These are phyloP conservation scores for Entophlyctis helioformis DNA, from an alignment of 192 early-diverging fungal species.

Conservation along the genomic window DNA sequence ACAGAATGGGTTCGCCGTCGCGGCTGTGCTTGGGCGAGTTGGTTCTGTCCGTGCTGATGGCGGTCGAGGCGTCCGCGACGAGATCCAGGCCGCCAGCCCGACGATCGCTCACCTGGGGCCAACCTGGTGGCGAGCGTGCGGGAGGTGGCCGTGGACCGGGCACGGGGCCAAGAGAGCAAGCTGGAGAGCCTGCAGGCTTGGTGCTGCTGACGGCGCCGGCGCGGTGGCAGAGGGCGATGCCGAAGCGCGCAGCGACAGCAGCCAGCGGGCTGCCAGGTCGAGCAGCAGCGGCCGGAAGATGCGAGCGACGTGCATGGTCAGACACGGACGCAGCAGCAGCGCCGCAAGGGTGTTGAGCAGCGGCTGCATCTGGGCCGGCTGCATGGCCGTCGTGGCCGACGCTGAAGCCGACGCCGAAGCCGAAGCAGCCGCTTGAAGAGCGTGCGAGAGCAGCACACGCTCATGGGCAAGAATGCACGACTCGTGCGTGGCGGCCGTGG, in stretches of 20 bases:
- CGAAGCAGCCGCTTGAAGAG: no score
- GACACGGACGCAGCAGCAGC: constrained; percentile 20
- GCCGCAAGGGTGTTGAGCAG: constrained; percentile 13
- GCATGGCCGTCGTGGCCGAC: no score
- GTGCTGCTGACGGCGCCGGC: background rate
- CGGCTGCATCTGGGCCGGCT: no score
- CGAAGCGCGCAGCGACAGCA: constrained; percentile 1
- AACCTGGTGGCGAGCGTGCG: constrained; percentile 1
- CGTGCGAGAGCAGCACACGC: no score
- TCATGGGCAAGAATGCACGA: no score
- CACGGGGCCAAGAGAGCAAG: background rate
- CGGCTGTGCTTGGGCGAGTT: no score
- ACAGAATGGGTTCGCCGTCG: no score
- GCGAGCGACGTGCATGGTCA: constrained; percentile 16
- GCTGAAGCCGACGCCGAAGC: no score
- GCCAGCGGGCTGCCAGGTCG: constrained; percentile 72
- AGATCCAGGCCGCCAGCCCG: constrained; percentile 15
- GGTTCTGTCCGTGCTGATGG: no score
- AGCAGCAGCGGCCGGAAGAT: constrained; percentile 63
- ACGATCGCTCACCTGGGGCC: constrained; percentile 8
- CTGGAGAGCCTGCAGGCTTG: background rate
- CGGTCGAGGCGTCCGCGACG: no score
- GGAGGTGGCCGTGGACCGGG: background rate
- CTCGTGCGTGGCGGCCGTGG: no score
- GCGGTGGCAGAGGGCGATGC: background rate